Base-by-base conservation (phyloP, 23 red algal species). In the Gracilaria caudata region DNA sequence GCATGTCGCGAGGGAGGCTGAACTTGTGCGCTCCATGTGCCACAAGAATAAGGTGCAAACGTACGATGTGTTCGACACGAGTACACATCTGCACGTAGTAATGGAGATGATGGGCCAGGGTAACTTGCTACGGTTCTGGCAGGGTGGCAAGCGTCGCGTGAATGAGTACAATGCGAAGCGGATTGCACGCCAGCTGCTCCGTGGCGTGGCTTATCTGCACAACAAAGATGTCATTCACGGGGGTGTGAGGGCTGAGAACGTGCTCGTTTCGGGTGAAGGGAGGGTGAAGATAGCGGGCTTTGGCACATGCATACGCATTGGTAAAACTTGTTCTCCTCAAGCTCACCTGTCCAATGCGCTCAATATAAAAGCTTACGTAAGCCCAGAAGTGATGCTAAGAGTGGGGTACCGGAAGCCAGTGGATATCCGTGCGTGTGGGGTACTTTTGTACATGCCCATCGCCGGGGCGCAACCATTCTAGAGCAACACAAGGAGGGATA, bases 161-260 rank as follows among this genome's bases (percentile, higher is more conserved):
- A 88, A 82, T 37, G 94, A 96, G 86, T 51, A 73, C 5, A 77
- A 75, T 47, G 68, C 84, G 6, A 83, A 63, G 23, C 79, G 84
- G 2, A 82, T 89, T 41, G 86, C 86, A 13, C 53, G 72, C 14
- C 96, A 98, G 70, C 78, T 98, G 17, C 55, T 98, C 53, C 53
- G 65, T n/a, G 96, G 75, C 17, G 73, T 98, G 9, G 75, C 68
- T 12, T 95, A 95, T 60, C 66, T 98, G 41, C 96, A 98, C 53
- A 71, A 43, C 10, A 38, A 73, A n/a, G 92, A 93, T 36, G 87
- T 98, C 28, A 89, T 98, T 57, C 96, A 98, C 76, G 88, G 96
- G 1, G 96, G 95, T 51, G 88, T 98, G 66, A 98, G 95, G 92
- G 83, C 96, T 4, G 89, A 90, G n/a, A 98, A 98, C 56, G 63